Percentiles rank a stretch among this genome's conserved stretches.
Evolutionary conservation across 192 early-diverging fungal species (phyloP).

Genomic region (Entomortierella parvispora): DNA sequence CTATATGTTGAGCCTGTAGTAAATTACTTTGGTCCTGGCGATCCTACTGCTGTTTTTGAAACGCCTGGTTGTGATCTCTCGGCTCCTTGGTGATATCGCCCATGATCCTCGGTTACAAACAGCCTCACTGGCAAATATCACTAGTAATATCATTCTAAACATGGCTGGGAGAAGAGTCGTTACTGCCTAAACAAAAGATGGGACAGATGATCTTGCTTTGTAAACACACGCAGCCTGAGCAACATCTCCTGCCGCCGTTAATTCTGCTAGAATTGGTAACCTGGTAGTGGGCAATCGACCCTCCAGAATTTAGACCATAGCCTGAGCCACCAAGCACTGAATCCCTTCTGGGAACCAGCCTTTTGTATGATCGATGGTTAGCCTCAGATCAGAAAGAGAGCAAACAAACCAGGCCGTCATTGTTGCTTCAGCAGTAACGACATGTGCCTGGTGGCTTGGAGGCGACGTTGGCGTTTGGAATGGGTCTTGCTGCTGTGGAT

Average conservation of each 20-base stretch:
- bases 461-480: constrained; percentile 17
- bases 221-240: constrained; percentile 20
- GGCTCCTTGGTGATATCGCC: constrained; percentile 17
- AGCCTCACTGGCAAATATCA: not conserved
- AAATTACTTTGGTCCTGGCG: not conserved
- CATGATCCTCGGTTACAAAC: constrained; percentile 12
- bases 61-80: not conserved
- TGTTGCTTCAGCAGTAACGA: constrained; percentile 36
- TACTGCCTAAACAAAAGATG: constrained; percentile 30
- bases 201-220: constrained; percentile 17
- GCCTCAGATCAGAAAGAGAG: constrained; percentile 17
- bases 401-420: constrained; percentile 40
- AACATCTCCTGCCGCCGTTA: constrained; percentile 13
- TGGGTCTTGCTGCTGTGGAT: constrained; percentile 2
- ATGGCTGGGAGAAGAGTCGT: not conserved
- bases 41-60: not conserved
- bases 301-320: not conserved
- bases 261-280: not conserved
- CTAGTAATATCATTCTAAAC: too few relatives aligned
- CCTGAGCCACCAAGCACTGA: constrained; percentile 7
- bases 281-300: not conserved
- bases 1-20: too few relatives aligned
- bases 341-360: constrained; percentile 7
- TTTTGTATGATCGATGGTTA: not conserved
- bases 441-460: constrained; percentile 28